A percentile compares a stretch with the other conserved stretches of the same genome.
phyloP scores from a whole-genome alignment of 345 rosid species.

The Gossypium anomalum region DNA sequence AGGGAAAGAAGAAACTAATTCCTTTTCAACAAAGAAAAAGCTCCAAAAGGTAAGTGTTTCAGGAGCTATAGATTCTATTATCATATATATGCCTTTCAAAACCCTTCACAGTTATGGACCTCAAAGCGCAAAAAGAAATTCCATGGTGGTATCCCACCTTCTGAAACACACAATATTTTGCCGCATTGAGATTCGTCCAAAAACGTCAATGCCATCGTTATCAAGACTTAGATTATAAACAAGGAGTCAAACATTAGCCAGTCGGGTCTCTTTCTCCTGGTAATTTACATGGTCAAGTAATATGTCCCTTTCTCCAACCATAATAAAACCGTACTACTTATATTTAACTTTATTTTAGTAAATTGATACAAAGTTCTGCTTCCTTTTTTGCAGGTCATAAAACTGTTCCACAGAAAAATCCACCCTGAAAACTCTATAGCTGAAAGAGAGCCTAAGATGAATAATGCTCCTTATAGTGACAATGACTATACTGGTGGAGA shows the following conservation, averaged over 20 bases:
- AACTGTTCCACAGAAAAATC: slow-evolving; percentile 64
- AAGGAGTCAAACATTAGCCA: background rate
- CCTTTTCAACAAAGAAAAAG: slow-evolving; percentile 50
- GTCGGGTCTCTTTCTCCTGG: background rate
- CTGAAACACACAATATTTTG: background rate
- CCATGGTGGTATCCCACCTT: too few species aligned
- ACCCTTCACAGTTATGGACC: too few species aligned
- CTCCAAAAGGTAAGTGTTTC: slow-evolving; percentile 53
- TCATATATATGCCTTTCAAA: background rate
- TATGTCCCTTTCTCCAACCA: background rate
- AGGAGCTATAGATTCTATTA: slow-evolving; percentile 11
- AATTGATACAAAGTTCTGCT: background rate
- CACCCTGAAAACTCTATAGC: slow-evolving; percentile 56
- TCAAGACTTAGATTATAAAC: too few species aligned
- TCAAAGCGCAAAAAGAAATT: too few species aligned
- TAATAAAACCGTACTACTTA: background rate
- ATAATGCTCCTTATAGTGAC: slow-evolving; percentile 17
- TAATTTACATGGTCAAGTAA: background rate
- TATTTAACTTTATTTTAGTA: background rate
- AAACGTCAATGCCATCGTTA: background rate
- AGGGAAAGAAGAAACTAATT: slow-evolving; percentile 27
- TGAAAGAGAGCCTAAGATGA: slow-evolving; percentile 30
- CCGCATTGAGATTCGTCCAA: background rate
- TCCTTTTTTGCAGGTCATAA: slow-evolving; percentile 42
- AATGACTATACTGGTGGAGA: slow-evolving; percentile 19